Conservation (phyloP, 2,329 filamentous ascomycete species). For the Pseudocercospora fijiensis region DNA sequence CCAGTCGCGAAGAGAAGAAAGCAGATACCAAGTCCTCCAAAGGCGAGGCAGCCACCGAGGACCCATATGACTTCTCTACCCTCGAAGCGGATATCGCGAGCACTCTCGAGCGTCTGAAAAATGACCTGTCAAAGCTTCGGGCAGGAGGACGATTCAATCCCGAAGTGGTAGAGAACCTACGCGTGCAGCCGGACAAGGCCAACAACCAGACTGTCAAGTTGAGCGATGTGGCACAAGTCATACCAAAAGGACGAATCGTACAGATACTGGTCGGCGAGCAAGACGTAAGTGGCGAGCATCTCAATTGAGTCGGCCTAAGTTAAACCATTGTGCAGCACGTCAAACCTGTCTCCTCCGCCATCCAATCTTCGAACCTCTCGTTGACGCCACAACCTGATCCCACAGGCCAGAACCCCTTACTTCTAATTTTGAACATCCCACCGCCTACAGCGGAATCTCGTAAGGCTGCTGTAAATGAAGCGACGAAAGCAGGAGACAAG, state of each 20-base stretch:
- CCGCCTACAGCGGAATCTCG: constrained; percentile 58
- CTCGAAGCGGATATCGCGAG: constrained; percentile 58
- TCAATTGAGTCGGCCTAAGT: neutral
- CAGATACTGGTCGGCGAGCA: constrained; percentile 65
- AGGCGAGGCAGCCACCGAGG: constrained; percentile 44
- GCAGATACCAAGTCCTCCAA: constrained; percentile 31
- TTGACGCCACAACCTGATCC: constrained; percentile 52
- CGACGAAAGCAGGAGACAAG: constrained; percentile 45
- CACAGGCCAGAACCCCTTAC: constrained; percentile 51
- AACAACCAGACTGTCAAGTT: constrained; percentile 54
- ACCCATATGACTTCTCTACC: constrained; percentile 61
- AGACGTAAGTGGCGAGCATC: constrained; percentile 50
- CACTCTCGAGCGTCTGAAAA: constrained; percentile 57
- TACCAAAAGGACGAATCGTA: constrained; percentile 62
- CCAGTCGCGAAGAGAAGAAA: constrained; percentile 42
- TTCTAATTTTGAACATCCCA: constrained; percentile 56
- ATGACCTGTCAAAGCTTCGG: constrained; percentile 61
- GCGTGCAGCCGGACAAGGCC: constrained; percentile 57
- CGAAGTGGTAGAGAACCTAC: constrained; percentile 59
- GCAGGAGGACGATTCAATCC: constrained; percentile 64
- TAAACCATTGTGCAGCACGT: constrained; percentile 46
- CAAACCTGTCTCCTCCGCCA: constrained; percentile 55
- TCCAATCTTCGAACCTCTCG: constrained; percentile 52
- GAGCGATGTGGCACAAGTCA: constrained; percentile 64
- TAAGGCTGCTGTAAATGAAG: constrained; percentile 31